These are phyloP conservation scores for Triticum monococcum DNA, from an alignment of 176 grass and related monocot genomes.

Conservation along the genomic window DNA sequence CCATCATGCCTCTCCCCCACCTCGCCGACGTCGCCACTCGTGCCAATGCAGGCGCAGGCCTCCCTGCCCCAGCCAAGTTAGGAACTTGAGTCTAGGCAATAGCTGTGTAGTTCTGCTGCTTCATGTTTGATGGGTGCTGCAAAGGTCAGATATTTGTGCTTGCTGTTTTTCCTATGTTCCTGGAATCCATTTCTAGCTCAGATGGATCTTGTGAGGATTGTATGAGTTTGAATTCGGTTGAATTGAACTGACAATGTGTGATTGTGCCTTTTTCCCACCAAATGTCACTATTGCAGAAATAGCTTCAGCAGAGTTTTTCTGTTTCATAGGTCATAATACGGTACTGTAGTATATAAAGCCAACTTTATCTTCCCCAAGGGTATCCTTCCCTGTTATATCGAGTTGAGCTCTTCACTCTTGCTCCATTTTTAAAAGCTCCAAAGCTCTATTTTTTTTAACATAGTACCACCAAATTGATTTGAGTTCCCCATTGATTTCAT, in stretches of 20 bases:
- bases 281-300: neutral
- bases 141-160: neutral
- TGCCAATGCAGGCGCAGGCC: conserved; percentile 10
- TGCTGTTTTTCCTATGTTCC: neutral
- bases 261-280: neutral
- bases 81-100: neutral
- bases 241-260: neutral
- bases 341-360: too few relatives aligned
- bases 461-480: too few relatives aligned
- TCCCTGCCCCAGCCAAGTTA: conserved; percentile 43
- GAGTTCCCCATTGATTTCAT: too few relatives aligned
- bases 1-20: conserved; percentile 27
- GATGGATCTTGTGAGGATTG: neutral
- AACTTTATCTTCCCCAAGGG: too few relatives aligned
- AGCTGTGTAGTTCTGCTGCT: neutral
- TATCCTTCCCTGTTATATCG: too few relatives aligned
- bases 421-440: too few relatives aligned
- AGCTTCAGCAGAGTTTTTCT: too few relatives aligned
- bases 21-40: neutral
- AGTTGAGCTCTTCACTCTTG: too few relatives aligned
- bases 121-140: neutral
- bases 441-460: too few relatives aligned
- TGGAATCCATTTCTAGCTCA: neutral
- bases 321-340: too few relatives aligned
- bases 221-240: neutral